phyloP scores from a whole-genome alignment of 2,329 filamentous ascomycete species.

The Bipolaris gigantea region DNA sequence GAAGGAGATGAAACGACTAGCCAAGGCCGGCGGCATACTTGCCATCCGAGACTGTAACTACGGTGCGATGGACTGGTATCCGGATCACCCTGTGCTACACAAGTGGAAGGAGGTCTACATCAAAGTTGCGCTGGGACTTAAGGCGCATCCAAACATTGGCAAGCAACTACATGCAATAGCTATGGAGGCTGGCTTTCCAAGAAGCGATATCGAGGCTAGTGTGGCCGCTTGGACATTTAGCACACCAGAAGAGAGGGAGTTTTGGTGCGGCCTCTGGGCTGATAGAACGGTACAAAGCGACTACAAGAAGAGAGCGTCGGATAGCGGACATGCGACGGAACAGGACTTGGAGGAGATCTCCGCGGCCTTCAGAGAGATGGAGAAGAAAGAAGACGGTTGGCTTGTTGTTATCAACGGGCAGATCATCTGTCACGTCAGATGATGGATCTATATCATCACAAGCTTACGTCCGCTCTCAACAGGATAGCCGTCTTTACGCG shows the following conservation, averaged over 20 bases:
- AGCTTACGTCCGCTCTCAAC: neutral
- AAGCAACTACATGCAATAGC: conserved; percentile 42
- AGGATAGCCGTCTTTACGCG: neutral
- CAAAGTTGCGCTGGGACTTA: conserved; percentile 34
- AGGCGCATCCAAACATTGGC: conserved; percentile 42
- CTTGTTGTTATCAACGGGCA: conserved; percentile 50
- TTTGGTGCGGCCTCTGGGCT: conserved; percentile 49
- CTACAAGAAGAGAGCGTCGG: conserved; percentile 42
- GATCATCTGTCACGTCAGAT: conserved; percentile 40
- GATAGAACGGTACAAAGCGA: conserved; percentile 41
- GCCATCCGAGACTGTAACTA: conserved; percentile 48
- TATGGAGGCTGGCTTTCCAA: conserved; percentile 45
- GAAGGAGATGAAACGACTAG: conserved; percentile 58
- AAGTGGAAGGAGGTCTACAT: conserved; percentile 44
- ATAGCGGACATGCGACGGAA: conserved; percentile 43
- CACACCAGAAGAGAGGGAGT: conserved; percentile 42
- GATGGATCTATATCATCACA: conserved; percentile 1
- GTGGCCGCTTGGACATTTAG: conserved; percentile 50
- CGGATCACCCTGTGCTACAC: conserved; percentile 38
- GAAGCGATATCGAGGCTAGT: conserved; percentile 45
- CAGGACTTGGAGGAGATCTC: conserved; percentile 47
- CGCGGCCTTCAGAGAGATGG: conserved; percentile 46
- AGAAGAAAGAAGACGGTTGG: conserved; percentile 48
- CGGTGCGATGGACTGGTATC: conserved; percentile 45
- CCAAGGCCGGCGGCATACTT: conserved; percentile 57